phyloP scores from a whole-genome alignment of 768 basidiomycete genomes.

The Collybiopsis luxurians region DNA sequence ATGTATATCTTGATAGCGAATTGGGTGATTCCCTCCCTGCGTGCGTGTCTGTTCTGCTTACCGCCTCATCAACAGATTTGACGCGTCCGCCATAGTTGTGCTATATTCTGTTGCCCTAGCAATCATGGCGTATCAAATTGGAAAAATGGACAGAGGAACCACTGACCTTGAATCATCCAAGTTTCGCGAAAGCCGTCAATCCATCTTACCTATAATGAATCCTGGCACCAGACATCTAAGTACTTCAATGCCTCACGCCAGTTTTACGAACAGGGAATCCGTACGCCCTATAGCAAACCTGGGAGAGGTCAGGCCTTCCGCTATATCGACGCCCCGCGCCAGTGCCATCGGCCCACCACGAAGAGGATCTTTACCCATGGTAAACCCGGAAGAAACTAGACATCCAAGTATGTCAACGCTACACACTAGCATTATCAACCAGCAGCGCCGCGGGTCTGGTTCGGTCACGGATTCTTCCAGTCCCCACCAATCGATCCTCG shows the following conservation, averaged over 20 bases:
- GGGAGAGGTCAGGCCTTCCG: too few species aligned
- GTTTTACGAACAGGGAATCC: not conserved
- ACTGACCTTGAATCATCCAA: constrained; percentile 3
- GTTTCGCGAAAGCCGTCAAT: constrained; percentile 4
- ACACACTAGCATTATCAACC: not conserved
- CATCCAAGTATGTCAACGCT: not conserved
- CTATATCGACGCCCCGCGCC: too few species aligned
- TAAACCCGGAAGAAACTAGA: not conserved
- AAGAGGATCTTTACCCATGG: constrained; percentile 10
- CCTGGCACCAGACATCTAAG: not conserved
- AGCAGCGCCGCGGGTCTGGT: not conserved
- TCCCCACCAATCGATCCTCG: not conserved
- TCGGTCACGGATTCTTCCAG: not conserved
- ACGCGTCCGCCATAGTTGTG: constrained; percentile 33
- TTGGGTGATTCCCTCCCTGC: constrained; percentile 51
- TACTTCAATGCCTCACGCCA: not conserved
- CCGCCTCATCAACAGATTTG: constrained; percentile 8
- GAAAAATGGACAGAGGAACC: not conserved
- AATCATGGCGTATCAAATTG: constrained; percentile 24
- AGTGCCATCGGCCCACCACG: too few species aligned
- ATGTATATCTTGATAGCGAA: constrained; percentile 46
- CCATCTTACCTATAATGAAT: constrained; percentile 14
- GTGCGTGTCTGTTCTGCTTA: constrained; percentile 31
- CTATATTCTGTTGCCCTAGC: constrained; percentile 41
- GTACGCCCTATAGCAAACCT: too few species aligned